These are phyloP conservation scores for Tetrapisispora namnaoensis DNA, from an alignment of 805 yeast genomes.

Conservation along the genomic window DNA sequence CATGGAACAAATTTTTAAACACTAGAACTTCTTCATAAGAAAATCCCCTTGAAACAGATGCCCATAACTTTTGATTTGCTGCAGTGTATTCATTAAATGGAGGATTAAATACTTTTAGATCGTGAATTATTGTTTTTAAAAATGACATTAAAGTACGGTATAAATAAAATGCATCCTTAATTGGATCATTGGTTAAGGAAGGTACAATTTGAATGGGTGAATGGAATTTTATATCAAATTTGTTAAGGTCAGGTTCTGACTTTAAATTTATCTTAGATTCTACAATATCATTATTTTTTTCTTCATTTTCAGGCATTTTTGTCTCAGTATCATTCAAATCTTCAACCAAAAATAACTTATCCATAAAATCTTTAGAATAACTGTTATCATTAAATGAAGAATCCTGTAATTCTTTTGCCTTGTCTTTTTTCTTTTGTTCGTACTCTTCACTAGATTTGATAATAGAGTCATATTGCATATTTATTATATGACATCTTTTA, in stretches of 20 bases:
- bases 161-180: slow-evolving; percentile 79
- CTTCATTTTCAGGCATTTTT: slow-evolving; percentile 22
- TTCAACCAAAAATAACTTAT: slow-evolving; percentile 3
- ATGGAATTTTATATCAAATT: slow-evolving; percentile 38
- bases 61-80: slow-evolving; percentile 55
- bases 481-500: slow-evolving; percentile 66
- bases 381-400: slow-evolving; percentile 26
- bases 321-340: not conserved
- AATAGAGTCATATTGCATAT: slow-evolving; percentile 58
- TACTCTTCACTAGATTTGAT: slow-evolving; percentile 50
- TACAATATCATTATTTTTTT: slow-evolving; percentile 9
- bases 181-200: slow-evolving; percentile 44
- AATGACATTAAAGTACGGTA: slow-evolving; percentile 86
- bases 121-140: slow-evolving; percentile 80
- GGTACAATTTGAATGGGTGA: slow-evolving; percentile 54
- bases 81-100: slow-evolving; percentile 51
- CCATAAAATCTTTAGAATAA: slow-evolving; percentile 33
- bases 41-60: slow-evolving; percentile 74
- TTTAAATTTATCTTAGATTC: not conserved
- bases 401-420: slow-evolving; percentile 34
- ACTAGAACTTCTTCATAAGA: slow-evolving; percentile 75
- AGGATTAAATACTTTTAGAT: slow-evolving; percentile 82
- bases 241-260: slow-evolving; percentile 23
- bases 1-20: slow-evolving; percentile 67
- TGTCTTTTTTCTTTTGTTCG: slow-evolving; percentile 35